These are phyloP conservation scores for Haplosporangium gracile DNA, from an alignment of 192 early-diverging fungal genomes.

Conservation along the genomic window DNA sequence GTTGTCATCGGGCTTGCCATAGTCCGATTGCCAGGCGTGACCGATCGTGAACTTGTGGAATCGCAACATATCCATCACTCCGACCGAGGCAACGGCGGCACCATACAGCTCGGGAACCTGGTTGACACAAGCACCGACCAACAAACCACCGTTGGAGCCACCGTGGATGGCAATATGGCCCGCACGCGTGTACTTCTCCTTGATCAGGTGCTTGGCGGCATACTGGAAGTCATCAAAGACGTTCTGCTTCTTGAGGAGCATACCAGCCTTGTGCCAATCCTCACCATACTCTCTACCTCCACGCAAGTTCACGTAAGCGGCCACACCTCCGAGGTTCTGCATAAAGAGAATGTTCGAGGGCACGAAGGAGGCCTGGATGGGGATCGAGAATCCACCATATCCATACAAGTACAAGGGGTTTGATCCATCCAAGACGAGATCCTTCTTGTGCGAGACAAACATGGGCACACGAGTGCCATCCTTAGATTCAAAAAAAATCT, in stretches of 20 bases:
- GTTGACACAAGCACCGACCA: conserved; percentile 78
- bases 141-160: conserved; percentile 78
- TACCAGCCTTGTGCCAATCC: conserved; percentile 67
- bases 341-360: conserved; percentile 58
- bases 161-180: conserved; percentile 76
- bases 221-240: conserved; percentile 83
- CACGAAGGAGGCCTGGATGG: conserved; percentile 61
- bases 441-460: conserved; percentile 74
- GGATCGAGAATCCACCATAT: conserved; percentile 77
- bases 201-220: conserved; percentile 72
- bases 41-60: conserved; percentile 89
- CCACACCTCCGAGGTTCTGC: conserved; percentile 69
- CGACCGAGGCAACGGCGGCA: conserved; percentile 72
- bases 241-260: conserved; percentile 75
- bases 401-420: conserved; percentile 75
- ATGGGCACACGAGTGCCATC: conserved; percentile 77
- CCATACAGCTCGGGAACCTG: conserved; percentile 83
- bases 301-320: conserved; percentile 75
- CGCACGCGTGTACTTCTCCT: conserved; percentile 71
- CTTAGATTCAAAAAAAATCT: conserved; percentile 75
- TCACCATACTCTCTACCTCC: conserved; percentile 80
- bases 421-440: conserved; percentile 60
- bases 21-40: conserved; percentile 76
- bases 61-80: conserved; percentile 78
- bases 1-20: conserved; percentile 71